phyloP scores from a whole-genome alignment of 176 grass and related monocot genomes.

The Bothriochloa decipiens region DNA sequence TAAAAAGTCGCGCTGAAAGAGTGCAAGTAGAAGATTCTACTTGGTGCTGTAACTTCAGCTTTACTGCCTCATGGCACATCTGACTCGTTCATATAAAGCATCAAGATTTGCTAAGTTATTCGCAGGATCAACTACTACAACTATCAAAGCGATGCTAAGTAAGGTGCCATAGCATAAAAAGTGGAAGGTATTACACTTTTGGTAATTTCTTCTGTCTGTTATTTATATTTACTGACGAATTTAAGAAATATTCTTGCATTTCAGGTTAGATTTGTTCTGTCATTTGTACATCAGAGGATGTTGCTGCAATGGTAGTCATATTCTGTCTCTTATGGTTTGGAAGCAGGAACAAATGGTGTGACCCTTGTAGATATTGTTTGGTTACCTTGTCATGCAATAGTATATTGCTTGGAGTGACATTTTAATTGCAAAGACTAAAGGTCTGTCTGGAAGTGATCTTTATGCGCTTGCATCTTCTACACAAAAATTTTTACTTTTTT shows the following conservation, averaged over 20 bases:
- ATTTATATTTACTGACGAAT: neutral
- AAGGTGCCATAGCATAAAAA: neutral
- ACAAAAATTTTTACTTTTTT: neutral
- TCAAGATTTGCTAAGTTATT: neutral
- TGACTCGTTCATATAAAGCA: neutral
- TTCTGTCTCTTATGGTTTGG: slow-evolving; percentile 11
- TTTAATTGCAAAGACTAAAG: neutral
- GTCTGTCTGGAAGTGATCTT: neutral
- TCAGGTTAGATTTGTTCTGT: slow-evolving; percentile 6
- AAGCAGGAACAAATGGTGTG: neutral
- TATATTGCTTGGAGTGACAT: neutral
- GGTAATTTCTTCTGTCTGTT: neutral
- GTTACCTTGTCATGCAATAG: neutral
- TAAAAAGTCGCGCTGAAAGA: neutral
- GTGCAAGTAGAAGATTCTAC: slow-evolving; percentile 3
- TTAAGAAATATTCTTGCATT: neutral
- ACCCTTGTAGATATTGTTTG: neutral
- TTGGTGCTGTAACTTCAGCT: slow-evolving; percentile 26
- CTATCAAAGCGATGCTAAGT: neutral
- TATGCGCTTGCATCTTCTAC: neutral
- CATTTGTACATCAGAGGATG: neutral
- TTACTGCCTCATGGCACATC: neutral
- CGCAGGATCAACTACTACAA: slow-evolving; percentile 22
- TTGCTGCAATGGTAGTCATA: neutral
- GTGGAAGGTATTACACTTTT: slow-evolving; percentile 20